Evolutionary conservation across 2,329 filamentous ascomycete species (phyloP), one percentile per base, ranked within the genome.

Genomic region (Alternaria longipes): DNA sequence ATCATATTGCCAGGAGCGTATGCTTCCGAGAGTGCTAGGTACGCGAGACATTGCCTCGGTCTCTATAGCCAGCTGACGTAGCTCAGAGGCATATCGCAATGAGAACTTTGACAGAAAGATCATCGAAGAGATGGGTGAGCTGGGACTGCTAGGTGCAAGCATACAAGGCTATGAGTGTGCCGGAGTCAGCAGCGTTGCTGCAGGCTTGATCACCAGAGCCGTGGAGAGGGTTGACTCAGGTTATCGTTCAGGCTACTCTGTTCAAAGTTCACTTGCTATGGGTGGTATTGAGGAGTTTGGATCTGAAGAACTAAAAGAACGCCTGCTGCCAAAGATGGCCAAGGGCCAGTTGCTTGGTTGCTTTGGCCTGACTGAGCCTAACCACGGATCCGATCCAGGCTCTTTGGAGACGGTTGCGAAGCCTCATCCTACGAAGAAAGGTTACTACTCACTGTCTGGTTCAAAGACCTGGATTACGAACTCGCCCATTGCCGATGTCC

Each of bases 401-500:
- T 92, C 90, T 36, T 94, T 97, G 92, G 93, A 97, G 84, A 93
- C 90, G 6, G 85, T 87, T 9, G 94, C 93, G n/a, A 92, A 89
- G 76, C 89, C 90, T 50, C 93, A 97, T 76, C 91, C 93, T 6
- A 89, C 87, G 8, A 94, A 94, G 83, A 90, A 91, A 74, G 93
- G 93, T 1, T 92, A 93, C 78, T 91, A 90, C 71, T 86, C 89
- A 44, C 81, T 97, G 36, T 92, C 89, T 46, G 93, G 93, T 2
- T 83, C 91, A 51, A 97, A 97, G 84, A 97, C 94, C 0, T 97
- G 93, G 93, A 97, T 97, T 77, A 97, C 93, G 14, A 97, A 97
- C 80, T 94, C 91, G 8, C 93, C 93, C 4, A 96, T 97, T 70
- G 88, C 93, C 2, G 92, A 97, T 70, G 85, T 97, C 2, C 81